Conservation (phyloP, 148 eudicot genomes). For the Camellia granthamiana region DNA sequence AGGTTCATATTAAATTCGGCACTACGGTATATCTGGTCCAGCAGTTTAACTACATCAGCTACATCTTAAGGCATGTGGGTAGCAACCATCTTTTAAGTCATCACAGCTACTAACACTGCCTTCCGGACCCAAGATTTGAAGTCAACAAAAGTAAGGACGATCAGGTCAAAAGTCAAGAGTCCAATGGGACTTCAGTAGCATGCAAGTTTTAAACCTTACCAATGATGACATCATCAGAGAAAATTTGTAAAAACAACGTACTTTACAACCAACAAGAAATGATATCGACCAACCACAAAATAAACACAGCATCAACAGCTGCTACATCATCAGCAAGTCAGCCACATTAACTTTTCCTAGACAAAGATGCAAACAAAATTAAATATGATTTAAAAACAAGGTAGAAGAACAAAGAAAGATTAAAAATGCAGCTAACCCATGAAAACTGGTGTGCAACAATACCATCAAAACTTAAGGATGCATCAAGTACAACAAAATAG, state of each 20-base stretch:
- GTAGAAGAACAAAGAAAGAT: background rate
- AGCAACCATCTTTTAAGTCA: slow-evolving; percentile 21
- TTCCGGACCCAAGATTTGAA: slow-evolving; percentile 3
- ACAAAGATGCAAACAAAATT: background rate
- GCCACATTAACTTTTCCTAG: slow-evolving; percentile 13
- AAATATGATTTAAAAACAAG: background rate
- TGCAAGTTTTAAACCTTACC: slow-evolving; percentile 27
- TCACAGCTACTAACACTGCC: slow-evolving; percentile 20
- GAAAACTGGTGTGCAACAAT: slow-evolving; percentile 8
- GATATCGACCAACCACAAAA: slow-evolving; percentile 20
- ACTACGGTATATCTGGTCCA: slow-evolving; percentile 5
- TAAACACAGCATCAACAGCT: slow-evolving; percentile 34
- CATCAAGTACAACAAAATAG: slow-evolving; percentile 20
- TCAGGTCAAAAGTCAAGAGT: slow-evolving; percentile 11
- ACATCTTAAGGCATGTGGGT: slow-evolving; percentile 11
- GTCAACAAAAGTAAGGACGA: background rate
- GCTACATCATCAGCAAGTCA: slow-evolving; percentile 27
- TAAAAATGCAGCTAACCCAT: background rate
- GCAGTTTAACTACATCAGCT: slow-evolving; percentile 18
- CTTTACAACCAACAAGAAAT: slow-evolving; percentile 29
- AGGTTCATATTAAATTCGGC: slow-evolving; percentile 11
- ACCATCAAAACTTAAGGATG: slow-evolving; percentile 8
- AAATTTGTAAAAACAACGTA: slow-evolving; percentile 15
- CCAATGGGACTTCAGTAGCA: slow-evolving; percentile 16
- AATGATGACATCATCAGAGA: slow-evolving; percentile 12